Evolutionary conservation across 352 stramenopile species (phyloP).

Genomic region (Globisporangium megalacanthum): DNA sequence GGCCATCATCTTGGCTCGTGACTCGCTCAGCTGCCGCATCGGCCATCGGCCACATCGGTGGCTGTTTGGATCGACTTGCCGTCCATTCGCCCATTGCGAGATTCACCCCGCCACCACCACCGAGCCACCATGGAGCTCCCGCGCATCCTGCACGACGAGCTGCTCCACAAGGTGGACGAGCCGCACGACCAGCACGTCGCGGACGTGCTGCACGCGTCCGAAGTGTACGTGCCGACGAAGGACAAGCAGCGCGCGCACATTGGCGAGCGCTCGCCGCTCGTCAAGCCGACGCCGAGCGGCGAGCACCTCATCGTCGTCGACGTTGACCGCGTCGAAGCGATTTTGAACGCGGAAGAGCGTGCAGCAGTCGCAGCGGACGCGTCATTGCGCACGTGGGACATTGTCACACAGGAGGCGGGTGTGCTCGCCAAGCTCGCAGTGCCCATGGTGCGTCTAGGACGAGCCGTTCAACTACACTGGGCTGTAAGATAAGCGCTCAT

Average conservation of each 20-base stretch:
- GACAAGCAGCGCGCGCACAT: neutral
- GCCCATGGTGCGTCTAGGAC: conserved; percentile 11
- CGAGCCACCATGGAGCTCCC: conserved; percentile 21
- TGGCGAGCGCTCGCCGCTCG: neutral
- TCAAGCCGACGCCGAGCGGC: conserved; percentile 4
- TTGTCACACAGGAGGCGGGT: conserved; percentile 12
- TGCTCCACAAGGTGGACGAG: conserved; percentile 28
- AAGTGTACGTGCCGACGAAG: conserved; percentile 16
- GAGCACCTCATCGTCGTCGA: conserved; percentile 21
- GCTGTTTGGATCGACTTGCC: no score
- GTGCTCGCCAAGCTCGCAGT: conserved; percentile 12
- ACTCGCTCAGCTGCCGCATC: no score
- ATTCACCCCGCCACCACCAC: neutral
- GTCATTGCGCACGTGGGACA: conserved; percentile 11
- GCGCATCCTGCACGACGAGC: conserved; percentile 17
- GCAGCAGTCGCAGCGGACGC: conserved; percentile 20
- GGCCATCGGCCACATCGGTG: no score
- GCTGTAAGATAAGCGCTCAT: no score
- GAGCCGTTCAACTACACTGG: neutral
- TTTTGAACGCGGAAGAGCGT: conserved; percentile 21
- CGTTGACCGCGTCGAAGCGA: conserved; percentile 15
- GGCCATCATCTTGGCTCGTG: no score
- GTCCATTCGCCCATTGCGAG: no score
- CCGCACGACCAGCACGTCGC: conserved; percentile 18
- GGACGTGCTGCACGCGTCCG: neutral